Conservation (phyloP, 2,329 filamentous ascomycete species). For the Lithohypha guttulata region DNA sequence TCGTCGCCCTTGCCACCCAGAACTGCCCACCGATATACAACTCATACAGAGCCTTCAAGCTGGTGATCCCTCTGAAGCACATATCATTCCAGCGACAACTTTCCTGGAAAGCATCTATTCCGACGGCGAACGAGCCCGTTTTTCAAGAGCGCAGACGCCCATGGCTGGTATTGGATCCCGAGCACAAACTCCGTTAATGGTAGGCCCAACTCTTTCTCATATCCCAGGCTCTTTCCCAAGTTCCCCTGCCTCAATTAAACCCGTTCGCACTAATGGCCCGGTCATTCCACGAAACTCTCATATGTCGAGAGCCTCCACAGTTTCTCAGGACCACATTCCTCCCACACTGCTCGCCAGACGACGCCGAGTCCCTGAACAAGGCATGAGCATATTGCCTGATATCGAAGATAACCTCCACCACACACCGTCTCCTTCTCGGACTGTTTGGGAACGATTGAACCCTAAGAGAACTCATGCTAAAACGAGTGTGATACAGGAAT, state of each 20-base stretch:
- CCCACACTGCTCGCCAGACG: not conserved
- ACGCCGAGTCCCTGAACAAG: no score
- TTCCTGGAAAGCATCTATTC: conserved; percentile 73
- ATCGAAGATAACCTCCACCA: not conserved
- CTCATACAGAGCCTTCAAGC: conserved; percentile 64
- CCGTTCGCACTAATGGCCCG: conserved; percentile 2
- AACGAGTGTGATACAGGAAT: conserved; percentile 41
- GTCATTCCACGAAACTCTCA: not conserved
- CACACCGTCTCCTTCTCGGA: not conserved
- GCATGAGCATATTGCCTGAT: no score
- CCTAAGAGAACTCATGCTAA: conserved; percentile 23
- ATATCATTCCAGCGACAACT: conserved; percentile 59
- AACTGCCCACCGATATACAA: conserved; percentile 40
- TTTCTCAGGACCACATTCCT: not conserved
- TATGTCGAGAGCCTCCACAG: not conserved
- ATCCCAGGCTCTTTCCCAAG: conserved; percentile 21
- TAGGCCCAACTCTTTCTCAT: conserved; percentile 30
- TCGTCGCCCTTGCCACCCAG: conserved; percentile 45
- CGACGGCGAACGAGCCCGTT: conserved; percentile 48
- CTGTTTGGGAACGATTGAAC: conserved; percentile 22
- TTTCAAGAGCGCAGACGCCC: conserved; percentile 58
- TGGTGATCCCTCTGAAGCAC: conserved; percentile 71
- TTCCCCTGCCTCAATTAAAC: conserved; percentile 1
- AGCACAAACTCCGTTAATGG: conserved; percentile 35
- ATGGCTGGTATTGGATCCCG: conserved; percentile 51